phyloP scores from a whole-genome alignment of 164 flowering plant species.

The Platanus orientalis region DNA sequence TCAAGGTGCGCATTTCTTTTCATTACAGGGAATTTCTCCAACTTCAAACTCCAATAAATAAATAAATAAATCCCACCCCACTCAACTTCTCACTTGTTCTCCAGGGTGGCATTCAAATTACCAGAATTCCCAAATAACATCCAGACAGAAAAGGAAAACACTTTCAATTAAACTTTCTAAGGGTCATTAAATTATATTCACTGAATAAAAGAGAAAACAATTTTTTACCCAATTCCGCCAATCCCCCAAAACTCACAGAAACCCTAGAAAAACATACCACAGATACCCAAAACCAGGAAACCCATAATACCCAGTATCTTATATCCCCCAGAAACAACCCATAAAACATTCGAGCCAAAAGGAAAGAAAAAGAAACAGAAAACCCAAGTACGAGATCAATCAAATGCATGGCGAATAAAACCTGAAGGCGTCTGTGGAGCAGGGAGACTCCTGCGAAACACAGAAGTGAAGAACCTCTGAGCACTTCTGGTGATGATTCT shows the following conservation, averaged over 20 bases:
- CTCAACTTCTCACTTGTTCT: neutral
- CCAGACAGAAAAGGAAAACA: too few relatives aligned
- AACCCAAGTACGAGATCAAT: neutral
- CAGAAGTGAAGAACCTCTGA: slow-evolving; percentile 45
- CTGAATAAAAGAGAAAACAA: neutral
- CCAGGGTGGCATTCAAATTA: neutral
- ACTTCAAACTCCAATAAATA: neutral
- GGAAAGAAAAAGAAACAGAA: neutral
- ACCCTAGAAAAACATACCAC: neutral
- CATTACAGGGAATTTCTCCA: neutral
- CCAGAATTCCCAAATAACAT: neutral
- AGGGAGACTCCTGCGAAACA: slow-evolving; percentile 50
- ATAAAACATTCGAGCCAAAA: neutral
- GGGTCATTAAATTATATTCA: neutral
- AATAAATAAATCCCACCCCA: neutral
- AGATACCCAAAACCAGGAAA: too few relatives aligned
- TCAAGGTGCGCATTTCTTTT: neutral
- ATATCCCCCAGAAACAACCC: neutral
- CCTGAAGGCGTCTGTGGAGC: slow-evolving; percentile 24
- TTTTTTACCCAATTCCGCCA: neutral
- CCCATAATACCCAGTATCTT: too few relatives aligned
- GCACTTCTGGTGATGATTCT: slow-evolving; percentile 56
- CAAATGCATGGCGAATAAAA: slow-evolving; percentile 2
- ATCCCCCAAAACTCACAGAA: neutral
- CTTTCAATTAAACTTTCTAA: neutral